These are phyloP conservation scores for Capsella bursapastoris DNA, from an alignment of 345 rosid genomes.

Conservation along the genomic window DNA sequence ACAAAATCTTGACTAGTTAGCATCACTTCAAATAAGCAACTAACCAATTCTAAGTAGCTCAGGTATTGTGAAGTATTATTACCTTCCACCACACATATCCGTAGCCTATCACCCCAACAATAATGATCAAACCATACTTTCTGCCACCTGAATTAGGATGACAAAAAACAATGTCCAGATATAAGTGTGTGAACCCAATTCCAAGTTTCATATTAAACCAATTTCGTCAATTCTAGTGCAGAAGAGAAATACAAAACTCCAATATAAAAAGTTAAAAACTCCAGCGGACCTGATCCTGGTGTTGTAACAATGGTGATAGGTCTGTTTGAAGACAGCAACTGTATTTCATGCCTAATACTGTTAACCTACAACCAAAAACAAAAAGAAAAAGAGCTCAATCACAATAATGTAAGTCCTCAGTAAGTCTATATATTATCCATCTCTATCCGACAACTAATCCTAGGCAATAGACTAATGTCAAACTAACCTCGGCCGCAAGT, in stretches of 20 bases:
- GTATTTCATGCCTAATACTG: conserved; percentile 72
- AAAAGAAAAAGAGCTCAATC: conserved; percentile 6
- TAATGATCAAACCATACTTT: conserved; percentile 38
- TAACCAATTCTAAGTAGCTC: conserved; percentile 15
- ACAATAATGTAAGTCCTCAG: background rate
- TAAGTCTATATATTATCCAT: background rate
- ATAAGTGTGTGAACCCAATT: background rate
- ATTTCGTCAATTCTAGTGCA: background rate
- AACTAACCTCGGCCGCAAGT: conserved; percentile 78
- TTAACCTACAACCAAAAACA: conserved; percentile 58
- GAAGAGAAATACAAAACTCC: background rate
- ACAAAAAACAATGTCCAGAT: background rate
- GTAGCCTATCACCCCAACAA: conserved; percentile 41
- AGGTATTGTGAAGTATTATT: conserved; percentile 11
- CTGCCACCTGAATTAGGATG: conserved; percentile 23
- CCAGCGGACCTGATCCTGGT: conserved; percentile 61
- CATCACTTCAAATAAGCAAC: conserved; percentile 5
- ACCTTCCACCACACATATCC: conserved; percentile 47
- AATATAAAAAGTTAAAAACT: background rate
- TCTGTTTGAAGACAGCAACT: conserved; percentile 58
- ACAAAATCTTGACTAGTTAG: conserved; percentile 19
- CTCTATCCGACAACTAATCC: background rate
- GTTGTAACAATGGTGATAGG: conserved; percentile 73
- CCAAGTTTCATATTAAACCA: conserved; percentile 7
- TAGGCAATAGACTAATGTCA: background rate